Evolutionary conservation across 805 yeast species (phyloP), one percentile per base, ranked within the genome.

Genomic region (Saccharomyces mikatae): DNA sequence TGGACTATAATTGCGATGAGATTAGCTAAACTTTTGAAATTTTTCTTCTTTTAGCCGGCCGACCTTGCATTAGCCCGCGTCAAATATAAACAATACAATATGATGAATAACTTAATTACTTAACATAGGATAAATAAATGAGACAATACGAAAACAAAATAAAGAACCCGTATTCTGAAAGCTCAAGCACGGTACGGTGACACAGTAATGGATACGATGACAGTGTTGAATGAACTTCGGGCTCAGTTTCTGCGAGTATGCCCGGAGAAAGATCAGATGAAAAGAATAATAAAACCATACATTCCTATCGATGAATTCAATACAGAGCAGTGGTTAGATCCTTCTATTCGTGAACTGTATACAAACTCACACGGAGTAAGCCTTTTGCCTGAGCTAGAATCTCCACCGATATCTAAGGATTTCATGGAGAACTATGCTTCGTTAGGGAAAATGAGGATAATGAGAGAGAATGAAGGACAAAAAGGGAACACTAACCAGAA

Each of bases 211-310:
- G 71, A 69, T 52, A 58, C 61, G 1, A 56, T 55, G 6, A 47
- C 56, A 14, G 60, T 65, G n/a, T 60, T 69, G 8, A 69, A 69
- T 51, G 53, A 56, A 36, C 50, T 69, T 26, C 56, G 72, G 48
- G 62, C 71, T 4, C 68, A 65, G 51, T 68, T 68, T 54, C 50
- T 69, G 27, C 58, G 56, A 31, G 56, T 55, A 5, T 60, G 67
- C 48, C 63, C 63, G 1, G 70, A 69, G 29, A 65, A 59, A 41
- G 71, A 68, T 28, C 70, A 66, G 51, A 60, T 66, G 58, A 59
- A 59, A 41, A 58, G 72, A 32, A 60, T 67, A 1, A 63, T 69
- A 24, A 64, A 59, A 51, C 72, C 72, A 0, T 68, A 55, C 47
- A 26, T 53, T 24, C 54, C 55, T 2, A 54, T 47, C 10, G 55